A percentile compares a stretch with the other conserved stretches of the same genome.
Evolutionary conservation across 352 stramenopile species (phyloP).

Genomic region (Phytophthora sansomeana): DNA sequence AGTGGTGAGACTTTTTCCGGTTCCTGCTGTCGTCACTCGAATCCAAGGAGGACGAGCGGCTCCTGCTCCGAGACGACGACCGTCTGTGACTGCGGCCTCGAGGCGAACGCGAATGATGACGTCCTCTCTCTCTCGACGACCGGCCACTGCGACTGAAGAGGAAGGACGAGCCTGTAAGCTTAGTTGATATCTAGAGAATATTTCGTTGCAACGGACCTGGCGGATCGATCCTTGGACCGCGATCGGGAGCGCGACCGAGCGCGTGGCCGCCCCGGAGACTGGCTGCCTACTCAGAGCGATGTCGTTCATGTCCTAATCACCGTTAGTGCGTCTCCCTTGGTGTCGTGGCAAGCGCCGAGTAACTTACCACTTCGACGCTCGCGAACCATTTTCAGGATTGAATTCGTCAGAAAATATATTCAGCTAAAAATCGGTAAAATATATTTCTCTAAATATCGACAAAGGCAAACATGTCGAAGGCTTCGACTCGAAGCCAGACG

Average conservation of each 20-base stretch:
- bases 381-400: slow-evolving; percentile 18
- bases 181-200: not conserved
- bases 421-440: too few relatives aligned
- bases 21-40: slow-evolving; percentile 38
- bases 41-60: slow-evolving; percentile 33
- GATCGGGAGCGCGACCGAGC: slow-evolving; percentile 34
- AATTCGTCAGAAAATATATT: not conserved
- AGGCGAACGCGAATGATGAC: slow-evolving; percentile 23
- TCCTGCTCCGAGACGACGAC: slow-evolving; percentile 37
- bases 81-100: slow-evolving; percentile 23
- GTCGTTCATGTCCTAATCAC: slow-evolving; percentile 35
- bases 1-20: slow-evolving; percentile 29
- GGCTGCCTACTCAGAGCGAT: slow-evolving; percentile 32
- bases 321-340: slow-evolving; percentile 23
- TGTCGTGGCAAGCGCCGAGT: not conserved
- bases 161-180: not conserved
- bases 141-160: slow-evolving; percentile 1
- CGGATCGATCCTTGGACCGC: slow-evolving; percentile 28
- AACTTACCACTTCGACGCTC: slow-evolving; percentile 34
- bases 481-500: too few relatives aligned
- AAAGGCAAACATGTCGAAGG: too few relatives aligned
- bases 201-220: slow-evolving; percentile 12
- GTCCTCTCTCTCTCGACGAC: slow-evolving; percentile 20
- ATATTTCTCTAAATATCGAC: too few relatives aligned
- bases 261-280: slow-evolving; percentile 25